Conservation (phyloP, 768 basidiomycete species). For the Piloderma croceum region DNA sequence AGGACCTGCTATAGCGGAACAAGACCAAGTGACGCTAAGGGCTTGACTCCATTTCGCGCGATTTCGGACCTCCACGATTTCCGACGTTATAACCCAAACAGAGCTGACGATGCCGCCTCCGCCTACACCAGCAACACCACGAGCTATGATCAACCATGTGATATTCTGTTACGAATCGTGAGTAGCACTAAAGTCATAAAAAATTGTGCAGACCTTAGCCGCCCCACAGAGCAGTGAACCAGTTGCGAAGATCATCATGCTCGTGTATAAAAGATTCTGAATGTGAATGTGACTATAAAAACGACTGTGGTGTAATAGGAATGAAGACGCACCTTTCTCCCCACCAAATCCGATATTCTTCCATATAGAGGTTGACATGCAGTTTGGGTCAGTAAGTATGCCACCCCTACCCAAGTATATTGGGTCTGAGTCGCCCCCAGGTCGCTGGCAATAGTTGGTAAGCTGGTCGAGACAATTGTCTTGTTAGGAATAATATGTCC, state of each 20-base stretch:
- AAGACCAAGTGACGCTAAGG: constrained; percentile 80
- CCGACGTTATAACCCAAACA: constrained; percentile 83
- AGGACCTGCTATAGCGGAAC: constrained; percentile 79
- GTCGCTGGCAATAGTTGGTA: constrained; percentile 75
- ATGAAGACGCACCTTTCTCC: constrained; percentile 56
- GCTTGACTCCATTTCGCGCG: constrained; percentile 84
- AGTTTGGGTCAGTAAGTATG: constrained; percentile 83
- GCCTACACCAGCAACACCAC: constrained; percentile 70
- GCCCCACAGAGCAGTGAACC: constrained; percentile 79
- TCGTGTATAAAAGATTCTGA: constrained; percentile 64
- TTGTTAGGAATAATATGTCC: constrained; percentile 11
- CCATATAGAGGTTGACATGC: constrained; percentile 82
- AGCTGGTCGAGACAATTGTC: constrained; percentile 76
- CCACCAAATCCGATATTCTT: constrained; percentile 71
- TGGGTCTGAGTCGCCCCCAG: constrained; percentile 62
- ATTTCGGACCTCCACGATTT: constrained; percentile 65
- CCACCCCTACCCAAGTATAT: constrained; percentile 83
- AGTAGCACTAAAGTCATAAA: constrained; percentile 10
- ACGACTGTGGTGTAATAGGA: constrained; percentile 2
- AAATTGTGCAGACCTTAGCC: constrained; percentile 47
- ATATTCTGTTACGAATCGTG: constrained; percentile 25
- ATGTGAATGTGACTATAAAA: constrained; percentile 6
- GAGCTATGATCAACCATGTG: constrained; percentile 61
- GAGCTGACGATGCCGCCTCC: constrained; percentile 82
- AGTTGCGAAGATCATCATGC: constrained; percentile 68